Base-by-base conservation (phyloP, 257 asterid genomes). In the Solanum lycopersicoides region DNA sequence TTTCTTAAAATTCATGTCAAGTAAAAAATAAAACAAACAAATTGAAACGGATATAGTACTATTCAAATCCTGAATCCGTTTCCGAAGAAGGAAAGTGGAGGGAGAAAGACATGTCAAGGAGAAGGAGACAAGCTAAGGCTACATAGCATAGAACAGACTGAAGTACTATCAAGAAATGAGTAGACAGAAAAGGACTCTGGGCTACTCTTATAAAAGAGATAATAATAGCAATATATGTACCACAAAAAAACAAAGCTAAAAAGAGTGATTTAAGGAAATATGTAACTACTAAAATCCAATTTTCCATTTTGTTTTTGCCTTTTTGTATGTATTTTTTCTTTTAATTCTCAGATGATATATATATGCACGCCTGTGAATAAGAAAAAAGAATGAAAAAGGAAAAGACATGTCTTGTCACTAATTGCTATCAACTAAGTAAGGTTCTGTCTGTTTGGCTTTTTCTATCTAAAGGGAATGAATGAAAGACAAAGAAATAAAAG, bases 321-420 rank as follows among this genome's bases (percentile, higher is more conserved):
- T 65, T 84, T 83, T 47, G 72, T 39, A 42, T 87, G 75, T 66
- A 6, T 86, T 59, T n/a, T 30, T 80, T 69, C 10, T 74, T 21
- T 74, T 5, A 37, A n/a, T 79, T 79, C 65, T n/a, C 41, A 79
- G 66, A 79, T 45, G 66, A 53, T 18, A 50, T 37, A 35, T 28
- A 30, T 83, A 88, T 86, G 93, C 93, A 91, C 89, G 93, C 92
- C 88, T 88, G 87, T 77, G 86, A 86, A 85, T 66, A 83, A 83
- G 86, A 89, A 87, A 76, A 23, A n/a, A 77, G 39, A 79, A 45
- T 25, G 39, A 14, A 86, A 34, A 25, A 69, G 82, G 25, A n/a
- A 23, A 37, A 82, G 89, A 89, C 37, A 83, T 85, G 91, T 92
- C 91, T 89, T 92, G 91, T 94, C 95, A 83, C 87, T 63, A 63